phyloP scores from a whole-genome alignment of 176 grass and related monocot species.

The Miscanthus lutarioriparius region DNA sequence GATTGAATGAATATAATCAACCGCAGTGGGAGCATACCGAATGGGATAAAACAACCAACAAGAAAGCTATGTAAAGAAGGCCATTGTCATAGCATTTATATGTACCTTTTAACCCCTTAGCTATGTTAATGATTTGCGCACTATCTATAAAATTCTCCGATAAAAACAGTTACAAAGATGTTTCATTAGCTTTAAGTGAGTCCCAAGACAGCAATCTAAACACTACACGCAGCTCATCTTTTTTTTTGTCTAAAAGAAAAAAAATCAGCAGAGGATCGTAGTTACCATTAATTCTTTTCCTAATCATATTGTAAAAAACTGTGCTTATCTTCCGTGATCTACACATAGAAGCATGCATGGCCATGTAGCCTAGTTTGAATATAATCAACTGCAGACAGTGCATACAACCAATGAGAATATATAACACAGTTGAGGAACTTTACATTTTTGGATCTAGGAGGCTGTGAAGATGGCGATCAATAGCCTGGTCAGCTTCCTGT shows the following conservation, averaged over 20 bases:
- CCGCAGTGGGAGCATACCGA: no score
- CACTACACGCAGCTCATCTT: background rate
- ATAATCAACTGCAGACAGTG: background rate
- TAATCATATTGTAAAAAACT: background rate
- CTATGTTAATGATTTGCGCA: background rate
- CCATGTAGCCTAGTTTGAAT: background rate
- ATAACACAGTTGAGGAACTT: background rate
- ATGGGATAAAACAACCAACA: no score
- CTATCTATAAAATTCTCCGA: background rate
- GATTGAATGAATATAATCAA: no score
- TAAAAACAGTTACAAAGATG: background rate
- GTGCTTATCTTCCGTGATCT: no score
- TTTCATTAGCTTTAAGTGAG: background rate
- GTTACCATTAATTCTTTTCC: background rate
- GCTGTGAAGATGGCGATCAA: background rate
- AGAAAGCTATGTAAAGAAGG: no score
- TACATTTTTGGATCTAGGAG: background rate
- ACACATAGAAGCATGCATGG: background rate
- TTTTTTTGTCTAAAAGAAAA: background rate
- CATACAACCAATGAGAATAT: background rate
- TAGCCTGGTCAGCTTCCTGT: background rate
- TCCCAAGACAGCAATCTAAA: background rate
- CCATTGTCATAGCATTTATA: background rate
- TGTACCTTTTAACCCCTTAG: background rate
- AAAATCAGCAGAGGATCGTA: background rate